phyloP scores from a whole-genome alignment of 2,329 filamentous ascomycete species.

The Lasiodiplodia theobromae region DNA sequence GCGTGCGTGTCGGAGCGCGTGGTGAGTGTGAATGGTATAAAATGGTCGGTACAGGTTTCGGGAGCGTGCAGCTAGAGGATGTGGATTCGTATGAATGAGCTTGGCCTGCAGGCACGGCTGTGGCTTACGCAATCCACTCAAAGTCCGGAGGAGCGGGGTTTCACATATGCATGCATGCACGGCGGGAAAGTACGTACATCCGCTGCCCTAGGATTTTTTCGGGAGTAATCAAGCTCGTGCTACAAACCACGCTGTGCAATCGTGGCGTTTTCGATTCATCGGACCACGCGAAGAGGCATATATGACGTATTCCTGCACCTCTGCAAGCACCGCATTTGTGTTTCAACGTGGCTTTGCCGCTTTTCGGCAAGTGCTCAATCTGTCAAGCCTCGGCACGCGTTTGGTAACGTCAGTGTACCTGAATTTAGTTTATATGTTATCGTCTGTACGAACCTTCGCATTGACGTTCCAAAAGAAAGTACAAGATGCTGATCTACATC shows the following conservation, averaged over 20 bases:
- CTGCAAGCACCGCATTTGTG: not conserved
- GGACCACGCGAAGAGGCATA: not conserved
- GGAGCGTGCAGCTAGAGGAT: not conserved
- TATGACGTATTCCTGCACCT: constrained; percentile 8
- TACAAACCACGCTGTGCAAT: not conserved
- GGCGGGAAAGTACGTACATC: not conserved
- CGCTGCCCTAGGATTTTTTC: not conserved
- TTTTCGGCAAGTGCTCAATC: not conserved
- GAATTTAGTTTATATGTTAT: not conserved
- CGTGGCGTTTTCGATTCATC: not conserved
- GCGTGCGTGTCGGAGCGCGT: not conserved
- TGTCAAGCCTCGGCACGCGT: not conserved
- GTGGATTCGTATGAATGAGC: not conserved
- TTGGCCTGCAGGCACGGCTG: not conserved
- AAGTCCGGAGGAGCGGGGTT: not conserved
- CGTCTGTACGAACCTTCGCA: not conserved
- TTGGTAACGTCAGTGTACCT: not conserved
- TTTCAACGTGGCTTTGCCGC: constrained; percentile 1
- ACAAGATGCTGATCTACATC: not conserved
- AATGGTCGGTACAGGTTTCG: not conserved
- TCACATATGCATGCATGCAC: constrained; percentile 4
- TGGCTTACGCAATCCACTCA: not conserved
- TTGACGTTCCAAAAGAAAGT: not conserved
- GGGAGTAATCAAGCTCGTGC: not conserved
- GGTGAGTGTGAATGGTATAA: not conserved